phyloP scores from a whole-genome alignment of 2,329 filamentous ascomycete genomes.

The Mariannaea sp. region DNA sequence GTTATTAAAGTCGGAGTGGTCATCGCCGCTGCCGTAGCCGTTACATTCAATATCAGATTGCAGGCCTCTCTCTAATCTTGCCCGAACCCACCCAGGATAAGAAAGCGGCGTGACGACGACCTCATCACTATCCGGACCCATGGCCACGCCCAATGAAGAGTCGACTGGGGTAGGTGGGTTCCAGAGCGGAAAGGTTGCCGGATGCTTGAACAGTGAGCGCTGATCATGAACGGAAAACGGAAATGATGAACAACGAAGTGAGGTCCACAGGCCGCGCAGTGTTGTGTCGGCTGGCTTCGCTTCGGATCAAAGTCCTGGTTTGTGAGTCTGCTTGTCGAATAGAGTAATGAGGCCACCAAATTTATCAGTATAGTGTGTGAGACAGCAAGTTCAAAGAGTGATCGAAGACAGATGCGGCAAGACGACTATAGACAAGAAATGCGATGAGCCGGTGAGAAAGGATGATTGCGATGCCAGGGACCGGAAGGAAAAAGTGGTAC shows the following conservation, averaged over 20 bases:
- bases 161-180: constrained; percentile 23
- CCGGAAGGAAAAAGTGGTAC: neutral
- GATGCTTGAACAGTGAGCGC: constrained; percentile 29
- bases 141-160: constrained; percentile 28
- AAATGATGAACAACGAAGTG: constrained; percentile 36
- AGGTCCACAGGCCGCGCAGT: constrained; percentile 31
- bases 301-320: constrained; percentile 7
- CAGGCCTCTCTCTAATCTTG: constrained; percentile 22
- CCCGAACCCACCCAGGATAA: constrained; percentile 31
- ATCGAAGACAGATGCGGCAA: neutral
- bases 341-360: constrained; percentile 10
- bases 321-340: constrained; percentile 18
- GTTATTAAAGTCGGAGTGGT: constrained; percentile 28
- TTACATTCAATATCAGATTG: constrained; percentile 23
- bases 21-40: constrained; percentile 24
- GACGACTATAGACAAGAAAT: too few relatives aligned
- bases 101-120: constrained; percentile 27
- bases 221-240: constrained; percentile 36
- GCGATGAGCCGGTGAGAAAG: neutral
- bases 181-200: constrained; percentile 29
- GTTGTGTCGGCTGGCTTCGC: constrained; percentile 11
- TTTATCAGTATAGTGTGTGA: constrained; percentile 12
- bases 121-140: constrained; percentile 35
- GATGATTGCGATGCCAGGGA: neutral
- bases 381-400: constrained; percentile 6